These are phyloP conservation scores for Thelonectria rubi DNA, from an alignment of 2,329 filamentous ascomycete genomes.

Conservation along the genomic window DNA sequence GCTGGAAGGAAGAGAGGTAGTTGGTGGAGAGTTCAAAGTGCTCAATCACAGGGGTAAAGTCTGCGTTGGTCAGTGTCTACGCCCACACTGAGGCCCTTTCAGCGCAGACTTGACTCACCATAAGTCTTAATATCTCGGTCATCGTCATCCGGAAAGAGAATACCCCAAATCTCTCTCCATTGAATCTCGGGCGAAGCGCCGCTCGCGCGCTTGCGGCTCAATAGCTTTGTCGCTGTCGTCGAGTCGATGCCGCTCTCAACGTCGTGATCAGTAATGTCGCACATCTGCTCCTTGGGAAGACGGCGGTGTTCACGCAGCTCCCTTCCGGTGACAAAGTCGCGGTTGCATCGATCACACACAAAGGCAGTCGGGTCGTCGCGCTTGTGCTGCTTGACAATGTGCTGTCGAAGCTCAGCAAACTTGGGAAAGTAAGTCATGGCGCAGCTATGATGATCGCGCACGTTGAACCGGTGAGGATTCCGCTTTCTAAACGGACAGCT, in stretches of 20 bases:
- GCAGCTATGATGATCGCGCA: conserved; percentile 56
- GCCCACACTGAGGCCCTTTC: accelerated
- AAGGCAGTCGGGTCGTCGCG: conserved; percentile 53
- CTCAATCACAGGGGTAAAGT: conserved; percentile 53
- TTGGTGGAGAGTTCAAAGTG: conserved; percentile 51
- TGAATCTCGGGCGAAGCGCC: conserved; percentile 51
- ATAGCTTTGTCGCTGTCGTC: conserved; percentile 51
- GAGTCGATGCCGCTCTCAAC: conserved; percentile 53
- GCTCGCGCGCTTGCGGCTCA: conserved; percentile 52
- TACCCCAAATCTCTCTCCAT: conserved; percentile 54
- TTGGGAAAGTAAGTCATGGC: conserved; percentile 55
- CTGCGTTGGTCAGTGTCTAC: conserved; percentile 37
- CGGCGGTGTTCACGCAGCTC: conserved; percentile 53
- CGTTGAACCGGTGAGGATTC: conserved; percentile 56
- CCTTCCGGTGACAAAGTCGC: conserved; percentile 50
- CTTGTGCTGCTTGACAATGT: conserved; percentile 56
- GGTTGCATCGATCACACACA: conserved; percentile 53
- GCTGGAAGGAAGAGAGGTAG: conserved; percentile 48
- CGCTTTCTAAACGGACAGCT: conserved; percentile 57
- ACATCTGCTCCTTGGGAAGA: conserved; percentile 53
- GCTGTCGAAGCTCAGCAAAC: conserved; percentile 53
- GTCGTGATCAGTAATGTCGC: conserved; percentile 52
- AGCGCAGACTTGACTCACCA: conserved; percentile 34
- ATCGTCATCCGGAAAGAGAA: conserved; percentile 53
- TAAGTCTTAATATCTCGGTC: conserved; percentile 45